Evolutionary conservation across 805 yeast genomes (phyloP).

Genomic region (Candida germanica): DNA sequence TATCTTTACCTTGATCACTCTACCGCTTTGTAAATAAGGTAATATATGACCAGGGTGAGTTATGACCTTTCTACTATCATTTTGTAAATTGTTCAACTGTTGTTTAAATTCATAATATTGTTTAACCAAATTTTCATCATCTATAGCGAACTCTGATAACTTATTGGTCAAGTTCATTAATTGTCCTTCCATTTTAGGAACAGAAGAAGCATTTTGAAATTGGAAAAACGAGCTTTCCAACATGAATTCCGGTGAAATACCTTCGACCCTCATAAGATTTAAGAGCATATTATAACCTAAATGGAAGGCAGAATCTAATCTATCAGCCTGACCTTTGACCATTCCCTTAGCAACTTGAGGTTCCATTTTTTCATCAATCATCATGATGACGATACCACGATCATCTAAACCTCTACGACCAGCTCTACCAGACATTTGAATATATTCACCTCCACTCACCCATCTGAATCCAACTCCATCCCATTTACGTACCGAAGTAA

Average conservation of each 20-base stretch:
- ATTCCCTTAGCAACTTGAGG: slow-evolving; percentile 98
- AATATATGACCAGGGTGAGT: slow-evolving; percentile 89
- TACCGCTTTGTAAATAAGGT: slow-evolving; percentile 84
- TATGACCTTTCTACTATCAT: slow-evolving; percentile 75
- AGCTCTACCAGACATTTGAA: slow-evolving; percentile 99
- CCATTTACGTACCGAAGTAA: slow-evolving; percentile 97
- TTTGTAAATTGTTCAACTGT: slow-evolving; percentile 66
- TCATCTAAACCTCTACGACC: slow-evolving; percentile 90
- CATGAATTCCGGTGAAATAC: slow-evolving; percentile 97
- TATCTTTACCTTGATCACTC: slow-evolving; percentile 69
- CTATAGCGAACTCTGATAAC: slow-evolving; percentile 51
- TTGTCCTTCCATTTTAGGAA: slow-evolving; percentile 76
- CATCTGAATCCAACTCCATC: slow-evolving; percentile 97
- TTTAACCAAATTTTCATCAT: slow-evolving; percentile 69
- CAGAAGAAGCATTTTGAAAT: slow-evolving; percentile 88
- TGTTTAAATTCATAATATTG: slow-evolving; percentile 81
- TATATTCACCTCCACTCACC: slow-evolving; percentile 99
- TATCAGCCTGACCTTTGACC: slow-evolving; percentile 99
- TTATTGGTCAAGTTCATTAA: slow-evolving; percentile 52
- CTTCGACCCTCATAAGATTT: slow-evolving; percentile 95
- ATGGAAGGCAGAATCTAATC: slow-evolving; percentile 96
- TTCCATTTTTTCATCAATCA: slow-evolving; percentile 99
- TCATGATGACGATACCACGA: slow-evolving; percentile 98
- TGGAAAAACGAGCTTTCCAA: slow-evolving; percentile 91
- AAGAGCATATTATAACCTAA: slow-evolving; percentile 96